Conservation (phyloP, 1,284 basidiomycete species). For the Ustilago curta region DNA sequence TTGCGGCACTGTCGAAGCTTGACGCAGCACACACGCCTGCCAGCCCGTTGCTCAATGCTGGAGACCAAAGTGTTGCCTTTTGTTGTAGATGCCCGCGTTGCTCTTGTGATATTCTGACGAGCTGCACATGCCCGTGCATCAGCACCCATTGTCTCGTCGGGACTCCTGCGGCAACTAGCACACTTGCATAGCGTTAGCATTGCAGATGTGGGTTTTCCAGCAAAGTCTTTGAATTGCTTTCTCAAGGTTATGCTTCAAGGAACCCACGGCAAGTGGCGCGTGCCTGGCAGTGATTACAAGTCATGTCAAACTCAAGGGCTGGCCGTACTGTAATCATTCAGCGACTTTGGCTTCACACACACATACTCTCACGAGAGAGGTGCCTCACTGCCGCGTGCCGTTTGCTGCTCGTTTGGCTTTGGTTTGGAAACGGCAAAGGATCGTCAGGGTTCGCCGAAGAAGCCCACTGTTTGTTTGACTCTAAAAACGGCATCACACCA, state of each 20-base stretch:
- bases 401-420: neutral
- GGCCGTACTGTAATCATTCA: too few relatives aligned
- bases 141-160: neutral
- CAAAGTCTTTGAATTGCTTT: neutral
- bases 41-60: too few relatives aligned
- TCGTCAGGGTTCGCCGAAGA: conserved; percentile 20
- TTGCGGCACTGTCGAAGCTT: too few relatives aligned
- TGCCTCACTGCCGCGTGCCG: neutral
- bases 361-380: neutral
- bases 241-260: too few relatives aligned
- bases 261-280: too few relatives aligned
- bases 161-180: neutral
- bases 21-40: too few relatives aligned
- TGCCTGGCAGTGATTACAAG: too few relatives aligned
- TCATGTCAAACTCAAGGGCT: too few relatives aligned
- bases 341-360: neutral
- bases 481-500: neutral
- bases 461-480: neutral
- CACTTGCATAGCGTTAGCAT: neutral
- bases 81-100: too few relatives aligned
- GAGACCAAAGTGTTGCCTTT: too few relatives aligned
- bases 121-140: neutral
- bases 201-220: neutral
- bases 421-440: conserved; percentile 2
- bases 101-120: conserved; percentile 1